phyloP scores from a whole-genome alignment of 441 rosid genomes.

The Syzygium syzygioides region DNA sequence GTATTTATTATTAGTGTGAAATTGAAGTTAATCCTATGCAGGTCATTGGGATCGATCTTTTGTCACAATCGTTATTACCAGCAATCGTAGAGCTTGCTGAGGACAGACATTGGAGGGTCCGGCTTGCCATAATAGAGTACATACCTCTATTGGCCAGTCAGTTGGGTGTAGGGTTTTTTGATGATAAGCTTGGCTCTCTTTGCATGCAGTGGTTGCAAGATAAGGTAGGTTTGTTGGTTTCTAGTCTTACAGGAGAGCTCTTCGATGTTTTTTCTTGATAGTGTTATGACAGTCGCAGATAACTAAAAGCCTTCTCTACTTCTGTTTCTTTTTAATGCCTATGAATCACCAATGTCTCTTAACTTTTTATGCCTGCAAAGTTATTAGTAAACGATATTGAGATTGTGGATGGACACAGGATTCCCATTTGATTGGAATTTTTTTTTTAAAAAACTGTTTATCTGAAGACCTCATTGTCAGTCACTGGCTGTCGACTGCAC shows the following conservation, averaged over 20 bases:
- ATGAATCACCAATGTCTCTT: not conserved
- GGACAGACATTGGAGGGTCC: constrained; percentile 98
- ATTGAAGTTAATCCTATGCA: constrained; percentile 8
- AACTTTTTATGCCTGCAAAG: not conserved
- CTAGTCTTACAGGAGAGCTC: not conserved
- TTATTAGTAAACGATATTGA: not conserved
- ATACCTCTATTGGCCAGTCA: constrained; percentile 91
- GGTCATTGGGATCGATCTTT: constrained; percentile 96
- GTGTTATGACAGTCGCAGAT: not conserved
- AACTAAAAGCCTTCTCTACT: not conserved
- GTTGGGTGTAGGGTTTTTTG: constrained; percentile 92
- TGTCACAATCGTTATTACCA: constrained; percentile 89
- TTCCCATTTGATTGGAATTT: not conserved
- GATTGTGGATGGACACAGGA: not conserved
- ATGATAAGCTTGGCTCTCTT: constrained; percentile 93
- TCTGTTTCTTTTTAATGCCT: not conserved
- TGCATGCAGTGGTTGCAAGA: constrained; percentile 98
- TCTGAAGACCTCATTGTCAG: not conserved
- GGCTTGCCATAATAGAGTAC: constrained; percentile 98
- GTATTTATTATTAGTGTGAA: not conserved
- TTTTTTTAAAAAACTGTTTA: not conserved
- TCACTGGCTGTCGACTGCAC: not conserved
- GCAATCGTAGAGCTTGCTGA: constrained; percentile 99
- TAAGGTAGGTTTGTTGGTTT: constrained; percentile 8
- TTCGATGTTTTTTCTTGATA: not conserved